Conservation (phyloP, 495 filamentous ascomycete genomes). For the Xylaria bambusicola region DNA sequence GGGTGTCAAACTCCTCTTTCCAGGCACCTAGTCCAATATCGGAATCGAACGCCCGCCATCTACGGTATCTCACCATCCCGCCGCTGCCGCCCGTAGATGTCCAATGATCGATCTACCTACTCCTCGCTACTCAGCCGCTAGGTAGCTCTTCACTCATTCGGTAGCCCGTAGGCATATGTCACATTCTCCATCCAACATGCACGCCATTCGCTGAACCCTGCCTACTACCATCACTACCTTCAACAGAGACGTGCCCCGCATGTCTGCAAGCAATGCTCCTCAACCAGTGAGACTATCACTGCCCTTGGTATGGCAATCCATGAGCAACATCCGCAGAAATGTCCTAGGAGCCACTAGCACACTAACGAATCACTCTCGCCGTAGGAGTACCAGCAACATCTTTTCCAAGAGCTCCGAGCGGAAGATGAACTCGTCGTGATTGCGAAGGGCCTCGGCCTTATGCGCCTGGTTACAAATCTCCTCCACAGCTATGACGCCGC, state of each 20-base stretch:
- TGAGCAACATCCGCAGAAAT: neutral
- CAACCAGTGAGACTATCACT: conserved; percentile 89
- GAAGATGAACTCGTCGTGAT: conserved; percentile 94
- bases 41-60: too few species aligned
- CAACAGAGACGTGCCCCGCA: conserved; percentile 35
- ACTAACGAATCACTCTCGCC: neutral
- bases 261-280: conserved; percentile 57
- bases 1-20: too few species aligned
- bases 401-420: conserved; percentile 84
- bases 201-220: conserved; percentile 21
- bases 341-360: neutral
- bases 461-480: conserved; percentile 88
- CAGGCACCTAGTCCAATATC: too few species aligned
- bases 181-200: conserved; percentile 27
- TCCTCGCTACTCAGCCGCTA: too few species aligned
- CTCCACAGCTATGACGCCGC: conserved; percentile 96
- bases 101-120: too few species aligned
- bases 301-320: conserved; percentile 66
- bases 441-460: conserved; percentile 86
- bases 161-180: too few species aligned
- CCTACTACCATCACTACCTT: conserved; percentile 13
- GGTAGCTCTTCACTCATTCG: too few species aligned
- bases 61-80: too few species aligned
- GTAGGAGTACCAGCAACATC: conserved; percentile 80
- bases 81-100: neutral